Base-by-base conservation (phyloP, 2,329 filamentous ascomycete genomes). In the Bipolaris victoriae region DNA sequence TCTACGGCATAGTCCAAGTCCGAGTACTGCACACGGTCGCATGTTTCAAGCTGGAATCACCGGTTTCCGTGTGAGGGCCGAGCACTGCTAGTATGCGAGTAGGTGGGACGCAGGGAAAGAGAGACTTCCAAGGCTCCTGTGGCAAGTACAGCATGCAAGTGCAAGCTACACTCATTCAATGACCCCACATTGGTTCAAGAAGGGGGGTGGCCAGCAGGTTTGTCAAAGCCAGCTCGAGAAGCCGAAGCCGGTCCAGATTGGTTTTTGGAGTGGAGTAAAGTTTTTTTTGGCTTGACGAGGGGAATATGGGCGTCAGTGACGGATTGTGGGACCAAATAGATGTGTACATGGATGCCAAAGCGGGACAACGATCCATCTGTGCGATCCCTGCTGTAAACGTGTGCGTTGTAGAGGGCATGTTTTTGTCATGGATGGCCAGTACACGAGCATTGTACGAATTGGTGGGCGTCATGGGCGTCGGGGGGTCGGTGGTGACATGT, bases 401-500 rank as follows among this genome's bases (percentile, higher is more conserved):
- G 26, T 15, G 11, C 11, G 15, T 20, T 41, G 2, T 41, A 11
- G 18, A 29, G 20, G 2, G 22, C 18, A 7, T 41, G 39, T 41
- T 5, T 5, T 24, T 41, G 39, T 26, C 24, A 26, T 26, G 26
- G 7, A 10, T 29, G 26, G 26, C 26, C 26, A 29, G 26, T 29
- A 10, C 26, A 29, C 9, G 26, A 29, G 26, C 26, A 29, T 10
- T 29, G 7, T 29, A 29, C 7, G 26, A 29, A 20, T 48, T 31
- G 35, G 22, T 55, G 47, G 37, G 39, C 53, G 41, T 39, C 50
- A 51, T 50, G 46, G 44, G 55, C 51, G 56, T 60, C 58, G 35
- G 47, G 61, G 61, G 68, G 65, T 64, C 57, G 62, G 63, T 36
- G 36, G 15, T 2, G 33, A 45, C 33, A 47, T 20, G 31, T 36